Evolutionary conservation across 768 basidiomycete species (phyloP), one percentile per base, ranked within the genome.

Genomic region (Dacryopinax primogenitus): DNA sequence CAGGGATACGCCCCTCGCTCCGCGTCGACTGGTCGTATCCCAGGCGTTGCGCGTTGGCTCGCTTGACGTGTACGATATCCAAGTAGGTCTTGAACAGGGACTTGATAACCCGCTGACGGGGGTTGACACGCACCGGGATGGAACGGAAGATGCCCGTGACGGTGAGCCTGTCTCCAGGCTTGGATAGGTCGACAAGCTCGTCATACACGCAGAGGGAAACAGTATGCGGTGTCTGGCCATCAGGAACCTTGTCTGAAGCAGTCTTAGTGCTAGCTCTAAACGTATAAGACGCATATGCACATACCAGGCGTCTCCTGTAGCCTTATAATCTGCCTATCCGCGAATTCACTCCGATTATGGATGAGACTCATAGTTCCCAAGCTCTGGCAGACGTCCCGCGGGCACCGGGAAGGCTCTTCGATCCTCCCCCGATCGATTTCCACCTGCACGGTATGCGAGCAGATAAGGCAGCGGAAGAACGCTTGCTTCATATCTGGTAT

Each of bases 341-440:
- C 90, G 72, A 97, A 99, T 68, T 93, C 90, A 74, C 89, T 95
- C 58, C 95, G 88, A 73, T 99, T 98, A 79, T 98, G 96, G 63
- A 99, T 86, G 67, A 99, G 84, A 1, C 86, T 86, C 88, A 98
- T 93, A 0, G 91, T 89, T 47, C 93, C 93, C 36, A 87, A 80
- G 4, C 87, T 83, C 62, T 83, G 84, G 72, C 96, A 99, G 65
- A 94, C 86, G 67, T 98, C 96, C 62, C 96, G 85, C 1, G 93
- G 93, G 75, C 96, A 99, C 39, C 84, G 83, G 16, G 81, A 81
- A 1, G 96, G 96, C 75, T 98, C 95, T 73, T 88, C 85, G 70
- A 99, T 98, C 75, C 92, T 90, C 44, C 95, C 96, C n/a, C 94
- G 87, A 75, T 97, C 94, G 62, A 98, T 96, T 72, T 96, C 93